phyloP scores from a whole-genome alignment of 2,329 filamentous ascomycete species.

The Calycina marina region DNA sequence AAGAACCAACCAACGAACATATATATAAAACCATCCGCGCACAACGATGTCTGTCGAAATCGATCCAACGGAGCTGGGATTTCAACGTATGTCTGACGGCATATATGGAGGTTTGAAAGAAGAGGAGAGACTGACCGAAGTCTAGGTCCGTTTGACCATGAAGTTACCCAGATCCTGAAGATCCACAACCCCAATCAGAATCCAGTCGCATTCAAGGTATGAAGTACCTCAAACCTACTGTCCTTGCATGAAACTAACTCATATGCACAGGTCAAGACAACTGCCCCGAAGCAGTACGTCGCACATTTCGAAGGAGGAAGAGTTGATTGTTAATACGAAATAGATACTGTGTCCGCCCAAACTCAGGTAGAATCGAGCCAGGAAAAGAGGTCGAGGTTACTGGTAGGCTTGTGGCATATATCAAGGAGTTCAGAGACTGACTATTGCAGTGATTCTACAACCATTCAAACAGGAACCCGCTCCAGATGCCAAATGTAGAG shows the following conservation, averaged over 20 bases:
- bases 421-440: conserved; percentile 8
- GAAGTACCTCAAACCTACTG: conserved; percentile 15
- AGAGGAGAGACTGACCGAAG: conserved; percentile 7
- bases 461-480: conserved; percentile 95
- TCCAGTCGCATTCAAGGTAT: conserved; percentile 57
- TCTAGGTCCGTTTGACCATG: conserved; percentile 50
- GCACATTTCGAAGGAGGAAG: too few relatives aligned
- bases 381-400: conserved; percentile 84
- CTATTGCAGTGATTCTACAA: conserved; percentile 66
- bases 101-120: background rate
- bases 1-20: too few relatives aligned
- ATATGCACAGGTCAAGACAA: conserved; percentile 75
- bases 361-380: conserved; percentile 89
- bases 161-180: conserved; percentile 49
- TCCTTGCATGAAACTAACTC: background rate
- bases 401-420: conserved; percentile 38
- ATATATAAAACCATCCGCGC: too few relatives aligned
- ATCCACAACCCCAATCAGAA: conserved; percentile 49
- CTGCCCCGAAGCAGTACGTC: conserved; percentile 90
- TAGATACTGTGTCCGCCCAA: conserved; percentile 95
- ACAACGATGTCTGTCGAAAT: conserved; percentile 84
- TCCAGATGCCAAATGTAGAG: conserved; percentile 74
- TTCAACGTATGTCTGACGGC: conserved; percentile 56
- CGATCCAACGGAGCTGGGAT: conserved; percentile 79
- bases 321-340: conserved; percentile 18